Percentiles rank a stretch among this genome's conserved stretches.
Conservation (phyloP, 129 eudicot genomes). For the Lonicera japonica region DNA sequence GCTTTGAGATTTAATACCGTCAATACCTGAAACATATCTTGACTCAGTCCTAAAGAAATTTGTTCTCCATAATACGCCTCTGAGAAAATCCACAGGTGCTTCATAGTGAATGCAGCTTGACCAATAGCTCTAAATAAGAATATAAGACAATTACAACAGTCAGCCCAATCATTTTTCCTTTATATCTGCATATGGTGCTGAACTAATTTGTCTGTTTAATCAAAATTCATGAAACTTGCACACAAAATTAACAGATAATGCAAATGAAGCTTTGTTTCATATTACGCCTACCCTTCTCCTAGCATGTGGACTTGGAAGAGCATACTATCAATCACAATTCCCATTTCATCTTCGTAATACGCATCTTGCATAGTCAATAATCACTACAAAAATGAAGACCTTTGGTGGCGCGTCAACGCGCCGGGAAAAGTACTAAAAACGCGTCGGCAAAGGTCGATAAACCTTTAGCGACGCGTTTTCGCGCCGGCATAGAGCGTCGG, state of each 20-base stretch:
- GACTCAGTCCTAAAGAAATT: slow-evolving; percentile 29
- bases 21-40: slow-evolving; percentile 50
- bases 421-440: no score
- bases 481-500: no score
- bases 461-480: no score
- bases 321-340: slow-evolving; percentile 47
- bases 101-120: slow-evolving; percentile 58
- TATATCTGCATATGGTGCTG: not conserved
- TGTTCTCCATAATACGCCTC: slow-evolving; percentile 40
- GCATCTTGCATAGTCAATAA: slow-evolving; percentile 74
- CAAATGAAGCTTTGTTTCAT: not conserved
- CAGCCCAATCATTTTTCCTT: not conserved
- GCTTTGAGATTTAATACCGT: not conserved
- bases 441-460: no score
- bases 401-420: no score
- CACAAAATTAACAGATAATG: not conserved
- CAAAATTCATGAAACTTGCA: no score
- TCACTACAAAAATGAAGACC: no score
- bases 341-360: slow-evolving; percentile 54
- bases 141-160: slow-evolving; percentile 3
- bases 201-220: no score
- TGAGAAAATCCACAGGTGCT: slow-evolving; percentile 61
- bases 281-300: slow-evolving; percentile 78
- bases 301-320: slow-evolving; percentile 57
- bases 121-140: slow-evolving; percentile 56